Conservation (phyloP, 2,329 filamentous ascomycete genomes). For the Chrysosporium keratinophilum region DNA sequence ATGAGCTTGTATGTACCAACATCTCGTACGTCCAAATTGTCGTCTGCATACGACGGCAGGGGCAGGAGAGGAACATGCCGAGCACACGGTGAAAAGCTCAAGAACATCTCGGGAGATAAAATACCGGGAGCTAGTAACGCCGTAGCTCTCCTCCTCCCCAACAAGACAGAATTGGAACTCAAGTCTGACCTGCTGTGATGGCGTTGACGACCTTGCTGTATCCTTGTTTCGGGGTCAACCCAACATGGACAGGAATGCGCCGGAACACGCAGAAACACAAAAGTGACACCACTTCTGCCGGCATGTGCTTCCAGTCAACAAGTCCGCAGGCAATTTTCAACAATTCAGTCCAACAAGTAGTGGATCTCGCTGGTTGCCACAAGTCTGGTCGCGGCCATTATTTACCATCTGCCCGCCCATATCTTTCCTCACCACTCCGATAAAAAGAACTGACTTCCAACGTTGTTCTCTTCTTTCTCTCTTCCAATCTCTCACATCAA, state of each 20-base stretch:
- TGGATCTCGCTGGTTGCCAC: background rate
- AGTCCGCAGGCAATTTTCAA: background rate
- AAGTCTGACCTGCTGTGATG: background rate
- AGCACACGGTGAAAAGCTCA: background rate
- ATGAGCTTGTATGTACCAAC: too few relatives aligned
- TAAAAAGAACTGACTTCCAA: background rate
- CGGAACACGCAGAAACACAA: background rate
- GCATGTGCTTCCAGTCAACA: constrained; percentile 1
- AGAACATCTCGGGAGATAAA: background rate
- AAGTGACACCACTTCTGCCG: constrained; percentile 7
- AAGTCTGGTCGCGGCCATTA: background rate
- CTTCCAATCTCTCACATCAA: background rate
- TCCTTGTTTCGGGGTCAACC: background rate
- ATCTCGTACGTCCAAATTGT: too few relatives aligned
- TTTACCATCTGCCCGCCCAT: background rate
- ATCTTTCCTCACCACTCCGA: background rate
- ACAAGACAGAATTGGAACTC: constrained; percentile 7
- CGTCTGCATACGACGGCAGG: too few relatives aligned
- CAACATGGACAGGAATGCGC: background rate
- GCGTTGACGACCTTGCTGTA: background rate
- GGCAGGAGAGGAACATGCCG: background rate
- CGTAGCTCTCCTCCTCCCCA: background rate
- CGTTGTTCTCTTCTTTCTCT: background rate
- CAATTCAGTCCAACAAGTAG: background rate
- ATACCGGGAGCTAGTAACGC: constrained; percentile 11